Base-by-base conservation (phyloP, 768 basidiomycete species). In the Multifurca ochricompacta region DNA sequence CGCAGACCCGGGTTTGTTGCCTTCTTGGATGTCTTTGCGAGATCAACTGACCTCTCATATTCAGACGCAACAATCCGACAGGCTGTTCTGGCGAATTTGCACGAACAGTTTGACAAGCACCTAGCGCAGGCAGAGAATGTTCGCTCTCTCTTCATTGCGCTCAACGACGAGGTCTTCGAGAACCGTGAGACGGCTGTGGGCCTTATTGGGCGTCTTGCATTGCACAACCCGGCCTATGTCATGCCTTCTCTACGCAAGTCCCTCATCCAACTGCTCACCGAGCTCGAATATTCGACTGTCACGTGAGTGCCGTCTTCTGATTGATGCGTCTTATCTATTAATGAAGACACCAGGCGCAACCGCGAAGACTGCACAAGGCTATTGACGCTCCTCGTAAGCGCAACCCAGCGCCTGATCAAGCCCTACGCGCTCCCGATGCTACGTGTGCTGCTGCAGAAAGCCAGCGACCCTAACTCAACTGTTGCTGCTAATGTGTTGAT, bases 121-220 rank as follows among this genome's bases (percentile, higher is more conserved):
- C 79, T 99, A 18, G 90, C 96, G 2, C 96, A 98, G 69, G 93
- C 95, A 0, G 96, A 98, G 70, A 94, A 97, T 65, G 93, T 99
- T n/a, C 82, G 94, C 13, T 94, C 91, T 10, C 74, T 99, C 13
- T 98, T 98, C 72, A 91, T 98, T 59, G 96, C 94, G 0, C 76
- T 99, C 43, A 98, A 98, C 64, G 96, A 99, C 64, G 96, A 98
- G 66, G 85, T 87, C 6, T 97, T 94, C 69, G 86, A 87, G 45
- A 96, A 96, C 66, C 83, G 96, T 19, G 82, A 91, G 25, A 82
- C 85, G n/a, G 94, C 94, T 2, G 90, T 98, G 48, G 71, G 72
- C 19, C 77, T 98, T 58, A 97, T 99, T 55, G 96, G 96, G 1
- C 83, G 96, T 25, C 79, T 99, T 23, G 91, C 94, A 3, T 82